Evolutionary conservation across 345 rosid genomes (phyloP).

Genomic region (Acer campestre): DNA sequence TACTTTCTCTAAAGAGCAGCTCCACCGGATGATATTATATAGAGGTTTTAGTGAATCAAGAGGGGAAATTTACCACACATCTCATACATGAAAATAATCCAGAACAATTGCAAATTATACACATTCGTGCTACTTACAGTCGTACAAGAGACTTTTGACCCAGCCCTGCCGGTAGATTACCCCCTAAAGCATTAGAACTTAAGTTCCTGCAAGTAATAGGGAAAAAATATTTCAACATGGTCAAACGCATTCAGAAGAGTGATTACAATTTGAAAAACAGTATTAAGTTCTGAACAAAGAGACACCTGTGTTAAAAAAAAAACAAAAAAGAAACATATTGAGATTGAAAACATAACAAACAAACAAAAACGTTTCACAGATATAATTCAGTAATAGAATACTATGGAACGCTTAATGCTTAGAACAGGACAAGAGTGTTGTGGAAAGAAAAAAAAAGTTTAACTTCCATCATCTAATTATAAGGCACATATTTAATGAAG

Average conservation of each 20-base stretch:
- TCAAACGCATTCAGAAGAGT: neutral
- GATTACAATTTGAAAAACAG: neutral
- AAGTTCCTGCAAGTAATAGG: constrained; percentile 60
- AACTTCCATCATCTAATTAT: neutral
- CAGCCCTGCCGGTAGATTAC: constrained; percentile 71
- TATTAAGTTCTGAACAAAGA: neutral
- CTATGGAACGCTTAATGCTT: neutral
- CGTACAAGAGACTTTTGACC: constrained; percentile 71
- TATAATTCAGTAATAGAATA: neutral
- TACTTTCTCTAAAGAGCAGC: neutral
- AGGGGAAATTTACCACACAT: neutral
- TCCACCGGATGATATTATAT: neutral
- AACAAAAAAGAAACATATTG: neutral
- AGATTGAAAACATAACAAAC: neutral
- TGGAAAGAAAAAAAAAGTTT: neutral
- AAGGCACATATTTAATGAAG: constrained; percentile 3
- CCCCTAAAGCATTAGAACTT: constrained; percentile 74
- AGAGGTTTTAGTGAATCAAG: neutral
- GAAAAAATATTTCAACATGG: constrained; percentile 1
- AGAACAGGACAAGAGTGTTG: neutral
- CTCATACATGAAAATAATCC: neutral
- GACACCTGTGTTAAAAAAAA: neutral
- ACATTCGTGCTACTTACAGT: constrained; percentile 58
- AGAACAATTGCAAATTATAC: neutral
- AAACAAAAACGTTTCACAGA: neutral